Percentiles rank a stretch among this genome's conserved stretches.
Conservation (phyloP, 2,329 filamentous ascomycete genomes). For the Fulvia fulva region DNA sequence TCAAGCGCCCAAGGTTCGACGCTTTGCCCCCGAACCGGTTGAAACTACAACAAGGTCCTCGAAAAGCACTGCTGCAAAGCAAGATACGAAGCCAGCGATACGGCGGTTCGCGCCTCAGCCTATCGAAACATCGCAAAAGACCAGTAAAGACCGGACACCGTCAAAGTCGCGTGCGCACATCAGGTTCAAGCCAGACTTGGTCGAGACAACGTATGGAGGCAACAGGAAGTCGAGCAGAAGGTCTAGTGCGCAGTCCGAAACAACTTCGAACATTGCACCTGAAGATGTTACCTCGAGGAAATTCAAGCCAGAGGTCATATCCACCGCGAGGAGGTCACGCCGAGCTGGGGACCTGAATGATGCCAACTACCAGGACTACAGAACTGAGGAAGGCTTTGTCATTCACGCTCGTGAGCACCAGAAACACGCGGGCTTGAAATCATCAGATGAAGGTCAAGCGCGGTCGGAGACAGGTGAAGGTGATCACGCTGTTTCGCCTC, state of each 20-base stretch:
- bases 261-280: slow-evolving; percentile 10
- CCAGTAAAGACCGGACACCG: slow-evolving; percentile 23
- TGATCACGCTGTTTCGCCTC: slow-evolving; percentile 11
- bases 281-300: slow-evolving; percentile 35
- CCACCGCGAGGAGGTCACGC: slow-evolving; percentile 69
- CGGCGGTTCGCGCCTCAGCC: slow-evolving; percentile 34
- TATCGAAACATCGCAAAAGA: slow-evolving; percentile 36
- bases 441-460: slow-evolving; percentile 8
- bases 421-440: slow-evolving; percentile 24
- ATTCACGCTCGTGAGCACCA: slow-evolving; percentile 32
- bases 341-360: slow-evolving; percentile 62
- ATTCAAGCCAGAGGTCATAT: slow-evolving; percentile 77
- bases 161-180: slow-evolving; percentile 13
- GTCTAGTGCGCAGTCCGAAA: slow-evolving; percentile 18
- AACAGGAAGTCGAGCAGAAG: slow-evolving; percentile 24
- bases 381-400: slow-evolving; percentile 53
- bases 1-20: slow-evolving; percentile 10
- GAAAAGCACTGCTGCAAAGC: not conserved
- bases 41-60: slow-evolving; percentile 21
- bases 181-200: slow-evolving; percentile 33
- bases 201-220: slow-evolving; percentile 31
- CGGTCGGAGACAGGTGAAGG: slow-evolving; percentile 3
- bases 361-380: slow-evolving; percentile 61
- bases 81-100: slow-evolving; percentile 13
- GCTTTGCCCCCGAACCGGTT: slow-evolving; percentile 32